Conservation (phyloP, 2,329 filamentous ascomycete genomes). For the Chrysosporium queenslandicum region DNA sequence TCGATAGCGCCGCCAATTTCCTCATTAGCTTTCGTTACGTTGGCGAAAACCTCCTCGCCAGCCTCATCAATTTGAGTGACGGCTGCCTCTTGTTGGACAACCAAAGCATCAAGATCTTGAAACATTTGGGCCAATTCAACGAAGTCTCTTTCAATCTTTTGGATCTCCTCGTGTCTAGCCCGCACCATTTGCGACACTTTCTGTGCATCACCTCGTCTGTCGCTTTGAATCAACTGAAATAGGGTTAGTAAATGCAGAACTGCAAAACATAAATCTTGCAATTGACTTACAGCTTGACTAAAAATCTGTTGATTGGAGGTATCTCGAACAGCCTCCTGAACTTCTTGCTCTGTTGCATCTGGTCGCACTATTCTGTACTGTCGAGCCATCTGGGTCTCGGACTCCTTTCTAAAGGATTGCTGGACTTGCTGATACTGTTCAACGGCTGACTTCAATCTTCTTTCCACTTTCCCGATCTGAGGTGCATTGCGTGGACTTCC, state of each 20-base stretch:
- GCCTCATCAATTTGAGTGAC: constrained; percentile 76
- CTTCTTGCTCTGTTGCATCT: constrained; percentile 67
- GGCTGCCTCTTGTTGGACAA: constrained; percentile 74
- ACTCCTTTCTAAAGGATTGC: constrained; percentile 65
- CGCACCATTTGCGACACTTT: constrained; percentile 69
- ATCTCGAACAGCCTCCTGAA: constrained; percentile 66
- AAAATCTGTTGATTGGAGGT: constrained; percentile 65
- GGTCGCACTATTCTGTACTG: constrained; percentile 85
- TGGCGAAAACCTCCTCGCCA: constrained; percentile 72
- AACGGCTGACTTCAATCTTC: constrained; percentile 69
- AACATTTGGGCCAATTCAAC: constrained; percentile 78
- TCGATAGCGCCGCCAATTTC: constrained; percentile 73
- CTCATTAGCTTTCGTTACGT: constrained; percentile 74
- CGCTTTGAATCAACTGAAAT: constrained; percentile 59
- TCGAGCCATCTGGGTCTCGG: constrained; percentile 72
- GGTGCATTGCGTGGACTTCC: constrained; percentile 61
- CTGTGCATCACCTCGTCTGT: constrained; percentile 70
- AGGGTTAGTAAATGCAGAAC: neutral
- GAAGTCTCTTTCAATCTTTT: constrained; percentile 88
- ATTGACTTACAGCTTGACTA: constrained; percentile 55
- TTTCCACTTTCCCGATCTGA: constrained; percentile 73
- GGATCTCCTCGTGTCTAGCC: constrained; percentile 73
- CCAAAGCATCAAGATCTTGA: constrained; percentile 75
- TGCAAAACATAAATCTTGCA: neutral
- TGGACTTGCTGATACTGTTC: constrained; percentile 73